phyloP scores from a whole-genome alignment of 1,139 yeast genomes.

The Pichia kudriavzevii region DNA sequence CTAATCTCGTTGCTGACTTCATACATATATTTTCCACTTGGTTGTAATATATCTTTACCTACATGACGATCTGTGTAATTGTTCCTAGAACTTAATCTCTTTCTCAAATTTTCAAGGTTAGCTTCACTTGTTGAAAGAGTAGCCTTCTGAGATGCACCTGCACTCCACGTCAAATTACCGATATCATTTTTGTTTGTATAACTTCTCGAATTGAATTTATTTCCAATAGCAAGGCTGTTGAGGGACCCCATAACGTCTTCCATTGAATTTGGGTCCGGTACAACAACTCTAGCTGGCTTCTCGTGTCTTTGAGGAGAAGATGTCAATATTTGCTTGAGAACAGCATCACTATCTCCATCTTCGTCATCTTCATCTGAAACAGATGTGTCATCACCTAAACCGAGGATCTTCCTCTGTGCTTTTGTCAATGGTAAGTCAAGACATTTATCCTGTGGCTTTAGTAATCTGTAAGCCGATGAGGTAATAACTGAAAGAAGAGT shows the following conservation, averaged over 20 bases:
- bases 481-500: conserved; percentile 19
- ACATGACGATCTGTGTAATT: not conserved
- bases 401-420: conserved; percentile 27
- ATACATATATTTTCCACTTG: conserved; percentile 8
- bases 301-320: conserved; percentile 5
- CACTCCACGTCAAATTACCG: conserved; percentile 6
- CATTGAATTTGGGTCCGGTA: conserved; percentile 7
- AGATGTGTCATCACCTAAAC: conserved; percentile 15
- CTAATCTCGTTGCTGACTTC: conserved; percentile 5
- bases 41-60: conserved; percentile 1
- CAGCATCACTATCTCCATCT: conserved; percentile 3
- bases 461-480: conserved; percentile 18
- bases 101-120: conserved; percentile 1
- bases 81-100: not conserved
- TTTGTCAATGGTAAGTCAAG: conserved; percentile 27
- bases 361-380: conserved; percentile 8
- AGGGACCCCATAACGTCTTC: conserved; percentile 13
- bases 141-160: conserved; percentile 1
- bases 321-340: conserved; percentile 1
- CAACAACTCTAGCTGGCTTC: conserved; percentile 4
- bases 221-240: conserved; percentile 4
- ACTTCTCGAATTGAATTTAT: not conserved
- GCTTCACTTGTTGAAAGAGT: not conserved
- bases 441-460: conserved; percentile 29
- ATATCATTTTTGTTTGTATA: too few relatives aligned